These are phyloP conservation scores for Kwoniella botswanensis DNA, from an alignment of 768 basidiomycete species.

Conservation along the genomic window DNA sequence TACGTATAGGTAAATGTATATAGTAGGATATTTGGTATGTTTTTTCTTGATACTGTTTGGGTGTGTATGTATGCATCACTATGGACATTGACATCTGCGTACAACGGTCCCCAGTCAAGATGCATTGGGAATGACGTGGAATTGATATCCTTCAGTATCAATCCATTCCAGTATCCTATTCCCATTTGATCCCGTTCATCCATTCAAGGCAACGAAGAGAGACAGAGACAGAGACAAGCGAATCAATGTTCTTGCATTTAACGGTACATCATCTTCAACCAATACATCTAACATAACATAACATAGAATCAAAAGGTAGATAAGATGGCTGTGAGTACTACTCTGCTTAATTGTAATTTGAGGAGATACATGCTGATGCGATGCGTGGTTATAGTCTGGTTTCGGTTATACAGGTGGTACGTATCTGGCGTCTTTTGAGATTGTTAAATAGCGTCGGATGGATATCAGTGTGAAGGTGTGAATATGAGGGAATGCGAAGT, in stretches of 20 bases:
- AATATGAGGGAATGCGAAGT: no score
- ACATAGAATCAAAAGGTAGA: conserved; percentile 1
- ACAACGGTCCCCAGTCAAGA: no score
- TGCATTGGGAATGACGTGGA: background rate
- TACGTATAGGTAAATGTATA: background rate
- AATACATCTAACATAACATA: background rate
- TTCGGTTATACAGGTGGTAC: conserved; percentile 69
- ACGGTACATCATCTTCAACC: background rate
- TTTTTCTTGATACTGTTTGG: background rate
- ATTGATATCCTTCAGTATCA: background rate
- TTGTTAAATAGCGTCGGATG: background rate
- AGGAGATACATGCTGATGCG: background rate
- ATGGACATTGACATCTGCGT: background rate
- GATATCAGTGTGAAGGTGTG: background rate
- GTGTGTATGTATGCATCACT: background rate
- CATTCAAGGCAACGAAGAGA: background rate
- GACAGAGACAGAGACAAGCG: conserved; percentile 1
- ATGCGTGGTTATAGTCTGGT: conserved; percentile 63
- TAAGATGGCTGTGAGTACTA: conserved; percentile 40
- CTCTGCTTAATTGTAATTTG: background rate
- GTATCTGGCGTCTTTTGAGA: conserved; percentile 30
- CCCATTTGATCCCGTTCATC: background rate
- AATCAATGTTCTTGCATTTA: conserved; percentile 24
- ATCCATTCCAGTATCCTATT: no score
- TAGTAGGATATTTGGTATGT: background rate